Conservation (phyloP, 2,329 filamentous ascomycete genomes). For the Sporothrix brasiliensis region DNA sequence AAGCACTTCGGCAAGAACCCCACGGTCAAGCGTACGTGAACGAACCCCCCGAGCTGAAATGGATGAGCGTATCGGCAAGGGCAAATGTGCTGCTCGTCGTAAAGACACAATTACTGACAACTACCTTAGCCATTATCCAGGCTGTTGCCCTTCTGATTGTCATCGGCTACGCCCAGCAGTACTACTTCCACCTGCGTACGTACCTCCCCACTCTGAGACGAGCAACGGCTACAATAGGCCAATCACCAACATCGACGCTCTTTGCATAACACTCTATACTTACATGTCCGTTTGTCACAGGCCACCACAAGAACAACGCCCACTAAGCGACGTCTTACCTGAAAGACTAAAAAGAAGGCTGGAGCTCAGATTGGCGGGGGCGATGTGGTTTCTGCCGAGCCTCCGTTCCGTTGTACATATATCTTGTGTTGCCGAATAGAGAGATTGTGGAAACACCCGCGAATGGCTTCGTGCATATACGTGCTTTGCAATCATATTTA, state of each 20-base stretch:
- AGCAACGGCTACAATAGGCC: not conserved
- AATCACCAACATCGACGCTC: not conserved
- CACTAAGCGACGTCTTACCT: constrained; percentile 64
- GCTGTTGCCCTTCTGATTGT: constrained; percentile 74
- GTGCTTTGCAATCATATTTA: constrained; percentile 11
- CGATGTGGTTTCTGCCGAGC: constrained; percentile 22
- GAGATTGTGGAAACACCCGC: constrained; percentile 40
- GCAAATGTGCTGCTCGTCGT: not conserved
- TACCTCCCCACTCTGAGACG: constrained; percentile 38
- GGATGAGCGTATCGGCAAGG: not conserved
- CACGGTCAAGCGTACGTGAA: constrained; percentile 78
- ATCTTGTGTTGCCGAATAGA: constrained; percentile 50
- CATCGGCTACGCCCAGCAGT: constrained; percentile 94
- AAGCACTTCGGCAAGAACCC: constrained; percentile 96
- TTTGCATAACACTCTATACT: not conserved
- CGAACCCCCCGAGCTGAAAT: not conserved
- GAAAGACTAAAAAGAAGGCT: constrained; percentile 19
- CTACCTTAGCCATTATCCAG: constrained; percentile 78
- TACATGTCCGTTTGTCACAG: constrained; percentile 52
- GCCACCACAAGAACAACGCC: constrained; percentile 99
- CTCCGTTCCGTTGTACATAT: constrained; percentile 39
- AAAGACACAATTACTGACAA: constrained; percentile 21
- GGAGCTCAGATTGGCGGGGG: constrained; percentile 27
- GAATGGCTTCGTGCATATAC: constrained; percentile 9
- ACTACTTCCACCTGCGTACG: constrained; percentile 99